Evolutionary conservation across 2,329 filamentous ascomycete species (phyloP).

Genomic region (Monosporascus sp.): DNA sequence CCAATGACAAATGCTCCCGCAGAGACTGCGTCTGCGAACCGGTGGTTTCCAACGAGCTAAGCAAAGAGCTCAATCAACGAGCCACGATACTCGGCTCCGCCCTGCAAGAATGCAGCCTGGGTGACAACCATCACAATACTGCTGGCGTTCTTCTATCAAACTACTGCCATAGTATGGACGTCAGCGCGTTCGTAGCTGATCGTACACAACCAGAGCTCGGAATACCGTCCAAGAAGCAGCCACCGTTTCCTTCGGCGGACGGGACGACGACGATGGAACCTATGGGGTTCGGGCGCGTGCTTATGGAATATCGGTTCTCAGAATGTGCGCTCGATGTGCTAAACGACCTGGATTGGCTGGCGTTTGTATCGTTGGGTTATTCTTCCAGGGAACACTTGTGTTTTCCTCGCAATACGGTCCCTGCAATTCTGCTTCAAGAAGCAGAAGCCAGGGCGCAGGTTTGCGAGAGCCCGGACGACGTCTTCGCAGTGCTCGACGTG

Average conservation of each 20-base stretch:
- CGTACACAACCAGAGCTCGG: neutral
- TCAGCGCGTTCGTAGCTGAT: neutral
- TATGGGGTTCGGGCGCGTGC: neutral
- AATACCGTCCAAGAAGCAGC: neutral
- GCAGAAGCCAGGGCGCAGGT: neutral
- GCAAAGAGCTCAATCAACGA: neutral
- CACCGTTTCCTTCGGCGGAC: neutral
- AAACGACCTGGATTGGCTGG: neutral
- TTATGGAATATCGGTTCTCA: neutral
- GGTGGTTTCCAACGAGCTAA: neutral
- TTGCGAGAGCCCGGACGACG: neutral
- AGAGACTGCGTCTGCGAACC: neutral
- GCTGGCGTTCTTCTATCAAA: neutral
- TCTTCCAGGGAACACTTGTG: neutral
- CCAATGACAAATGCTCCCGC: neutral
- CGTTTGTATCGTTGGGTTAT: neutral
- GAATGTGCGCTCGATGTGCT: neutral
- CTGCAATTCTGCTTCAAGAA: neutral
- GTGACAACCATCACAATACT: neutral
- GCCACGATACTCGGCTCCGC: neutral
- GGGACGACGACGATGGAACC: neutral
- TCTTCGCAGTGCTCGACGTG: neutral
- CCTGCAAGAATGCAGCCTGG: neutral
- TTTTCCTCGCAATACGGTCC: neutral
- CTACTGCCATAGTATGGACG: neutral